Base-by-base conservation (phyloP, 805 yeast genomes). In the Ogataea methylovora region DNA sequence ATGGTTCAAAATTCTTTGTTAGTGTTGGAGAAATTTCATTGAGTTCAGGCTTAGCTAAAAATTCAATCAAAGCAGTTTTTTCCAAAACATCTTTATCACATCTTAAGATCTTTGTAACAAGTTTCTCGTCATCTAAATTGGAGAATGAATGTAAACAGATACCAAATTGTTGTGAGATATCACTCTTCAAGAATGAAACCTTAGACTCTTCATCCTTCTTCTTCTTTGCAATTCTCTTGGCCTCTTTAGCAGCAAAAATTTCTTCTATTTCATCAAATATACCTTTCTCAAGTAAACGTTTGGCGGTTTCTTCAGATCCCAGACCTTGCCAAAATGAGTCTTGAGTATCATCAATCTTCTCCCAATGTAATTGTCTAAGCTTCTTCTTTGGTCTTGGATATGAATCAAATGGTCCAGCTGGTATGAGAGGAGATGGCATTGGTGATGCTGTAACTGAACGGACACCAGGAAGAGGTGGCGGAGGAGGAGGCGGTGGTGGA, bases 341-440 rank as follows among this genome's bases (percentile, higher is more conserved):
- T 34, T 79, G 83, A 15, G 92, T 81, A 39, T 78, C 71, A 23
- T 90, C 95, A 25, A 94, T 68, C 50, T 84, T 85, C 46, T 90
- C 96, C 97, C 97, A 94, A 55, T 92, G 99, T 65, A 92, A 71
- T 54, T 90, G 98, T 54, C 94, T 92, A 43, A 92, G 70, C 52
- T 82, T 84, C 39, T 75, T 69, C 49, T 74, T 77, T 3, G 94
- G 88, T 41, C 85, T 65, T 19, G 83, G 84, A 40, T 69, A 69
- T 32, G 60, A 60, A 27, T 72, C 79, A 52, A 64, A 68, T 27
- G 63, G 58, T 23, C 58, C 55, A 8, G 34, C 19, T 4, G 44
- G 39, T 21, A 60, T 33, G 3, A 48, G 27, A 7, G 54, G 58
- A 7, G 57, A 52, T 2, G 42, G 33, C 4, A 35, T 27, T 11